Conservation (phyloP, 2,329 filamentous ascomycete species). For the Arthrocladium fulminans region DNA sequence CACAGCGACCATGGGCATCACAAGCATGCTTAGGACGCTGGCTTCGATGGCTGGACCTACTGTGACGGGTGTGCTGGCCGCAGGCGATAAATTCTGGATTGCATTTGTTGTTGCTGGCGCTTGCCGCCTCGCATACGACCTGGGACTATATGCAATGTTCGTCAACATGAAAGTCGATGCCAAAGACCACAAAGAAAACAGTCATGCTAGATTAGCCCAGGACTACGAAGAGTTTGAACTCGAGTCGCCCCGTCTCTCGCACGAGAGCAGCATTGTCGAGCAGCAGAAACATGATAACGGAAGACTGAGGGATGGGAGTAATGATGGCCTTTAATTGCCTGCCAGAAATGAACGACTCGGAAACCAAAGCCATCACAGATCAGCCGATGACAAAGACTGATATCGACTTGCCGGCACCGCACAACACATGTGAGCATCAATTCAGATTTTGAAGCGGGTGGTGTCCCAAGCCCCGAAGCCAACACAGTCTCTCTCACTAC, state of each 20-base stretch:
- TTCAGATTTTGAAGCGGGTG: too few species aligned
- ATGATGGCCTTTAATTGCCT: background rate
- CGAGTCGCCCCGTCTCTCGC: constrained; percentile 15
- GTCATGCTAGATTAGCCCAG: background rate
- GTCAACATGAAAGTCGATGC: constrained; percentile 48
- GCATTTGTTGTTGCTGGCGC: constrained; percentile 51
- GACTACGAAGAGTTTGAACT: constrained; percentile 5
- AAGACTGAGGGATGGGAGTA: background rate
- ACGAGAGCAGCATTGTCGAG: constrained; percentile 7
- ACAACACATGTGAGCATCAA: background rate
- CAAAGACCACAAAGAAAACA: constrained; percentile 26
- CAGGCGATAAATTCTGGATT: constrained; percentile 49
- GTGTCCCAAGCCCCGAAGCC: too few species aligned
- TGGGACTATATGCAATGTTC: constrained; percentile 52
- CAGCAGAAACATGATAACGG: background rate
- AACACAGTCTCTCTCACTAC: too few species aligned
- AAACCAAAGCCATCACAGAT: constrained; percentile 17
- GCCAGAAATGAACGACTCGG: constrained; percentile 9
- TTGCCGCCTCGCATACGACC: constrained; percentile 48
- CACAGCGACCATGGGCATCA: constrained; percentile 64
- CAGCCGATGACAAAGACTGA: background rate
- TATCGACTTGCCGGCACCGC: background rate
- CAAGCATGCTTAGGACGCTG: constrained; percentile 51
- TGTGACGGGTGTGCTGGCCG: constrained; percentile 49
- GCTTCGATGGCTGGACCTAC: constrained; percentile 48